Percentiles rank a stretch among this genome's conserved stretches.
These are phyloP conservation scores for Leccinum obscurum DNA, from an alignment of 768 basidiomycete species.

Conservation along the genomic window DNA sequence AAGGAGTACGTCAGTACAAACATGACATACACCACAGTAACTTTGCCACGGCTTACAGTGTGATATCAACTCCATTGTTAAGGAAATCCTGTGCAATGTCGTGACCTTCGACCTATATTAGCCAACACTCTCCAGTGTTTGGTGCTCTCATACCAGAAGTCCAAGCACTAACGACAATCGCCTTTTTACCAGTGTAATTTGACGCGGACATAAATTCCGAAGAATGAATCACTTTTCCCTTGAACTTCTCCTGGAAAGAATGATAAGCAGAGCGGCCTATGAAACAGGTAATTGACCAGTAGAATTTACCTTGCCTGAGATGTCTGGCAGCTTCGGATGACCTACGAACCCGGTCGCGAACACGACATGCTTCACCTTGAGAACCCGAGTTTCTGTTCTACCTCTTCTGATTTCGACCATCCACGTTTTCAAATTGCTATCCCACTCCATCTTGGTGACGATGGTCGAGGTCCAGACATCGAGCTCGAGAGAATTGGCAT, in stretches of 20 bases:
- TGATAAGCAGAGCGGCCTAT: neutral
- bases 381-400: conserved; percentile 36
- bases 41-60: conserved; percentile 18
- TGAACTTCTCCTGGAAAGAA: conserved; percentile 45
- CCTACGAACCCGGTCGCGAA: conserved; percentile 56
- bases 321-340: conserved; percentile 43
- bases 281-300: neutral
- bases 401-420: conserved; percentile 40
- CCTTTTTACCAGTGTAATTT: conserved; percentile 60
- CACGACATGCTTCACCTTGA: conserved; percentile 50
- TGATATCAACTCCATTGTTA: conserved; percentile 29
- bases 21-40: no score
- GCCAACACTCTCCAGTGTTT: neutral
- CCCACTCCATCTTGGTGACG: conserved; percentile 39
- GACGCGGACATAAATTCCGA: conserved; percentile 46
- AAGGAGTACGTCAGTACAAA: conserved; percentile 1
- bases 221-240: conserved; percentile 56
- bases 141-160: conserved; percentile 45
- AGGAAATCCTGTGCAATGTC: conserved; percentile 40
- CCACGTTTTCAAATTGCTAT: conserved; percentile 44
- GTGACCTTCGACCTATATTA: conserved; percentile 27
- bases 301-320: conserved; percentile 40
- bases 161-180: conserved; percentile 64
- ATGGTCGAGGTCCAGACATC: conserved; percentile 60
- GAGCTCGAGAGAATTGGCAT: conserved; percentile 58